Conservation (phyloP, 73 alveolate species). For the Tetrahymena malaccensis region DNA sequence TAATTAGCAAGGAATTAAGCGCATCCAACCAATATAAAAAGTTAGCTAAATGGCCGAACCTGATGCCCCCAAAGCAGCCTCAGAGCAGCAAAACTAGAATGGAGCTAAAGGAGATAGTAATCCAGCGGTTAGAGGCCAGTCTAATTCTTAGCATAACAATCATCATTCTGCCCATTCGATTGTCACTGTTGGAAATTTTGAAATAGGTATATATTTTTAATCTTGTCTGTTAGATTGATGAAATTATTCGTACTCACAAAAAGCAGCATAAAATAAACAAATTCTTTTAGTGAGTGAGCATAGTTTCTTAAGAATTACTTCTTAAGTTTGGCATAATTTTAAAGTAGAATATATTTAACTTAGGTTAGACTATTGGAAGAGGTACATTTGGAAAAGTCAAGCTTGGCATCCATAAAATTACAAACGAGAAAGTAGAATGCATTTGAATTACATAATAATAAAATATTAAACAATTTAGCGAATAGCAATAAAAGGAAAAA, state of each 20-base stretch:
- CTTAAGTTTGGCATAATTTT: neutral
- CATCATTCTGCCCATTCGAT: neutral
- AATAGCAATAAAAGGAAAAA: neutral
- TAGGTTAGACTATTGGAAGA: constrained; percentile 69
- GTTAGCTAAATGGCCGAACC: neutral
- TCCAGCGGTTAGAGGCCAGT: neutral
- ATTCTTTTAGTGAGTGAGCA: neutral
- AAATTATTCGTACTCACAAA: neutral
- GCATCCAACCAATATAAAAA: neutral
- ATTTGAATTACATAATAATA: neutral
- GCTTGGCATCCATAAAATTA: constrained; percentile 67
- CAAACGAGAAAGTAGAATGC: constrained; percentile 75
- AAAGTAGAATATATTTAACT: neutral
- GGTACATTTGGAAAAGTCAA: constrained; percentile 94
- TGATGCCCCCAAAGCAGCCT: neutral
- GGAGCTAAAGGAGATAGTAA: neutral
- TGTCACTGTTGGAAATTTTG: neutral
- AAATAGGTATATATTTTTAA: neutral
- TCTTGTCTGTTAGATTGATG: neutral
- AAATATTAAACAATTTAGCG: neutral
- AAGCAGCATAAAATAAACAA: neutral
- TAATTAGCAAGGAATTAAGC: neutral
- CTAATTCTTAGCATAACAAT: neutral
- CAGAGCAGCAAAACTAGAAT: neutral
- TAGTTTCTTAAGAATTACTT: neutral